Base-by-base conservation (phyloP, 306 rosid species). In the Trifolium subterraneum region DNA sequence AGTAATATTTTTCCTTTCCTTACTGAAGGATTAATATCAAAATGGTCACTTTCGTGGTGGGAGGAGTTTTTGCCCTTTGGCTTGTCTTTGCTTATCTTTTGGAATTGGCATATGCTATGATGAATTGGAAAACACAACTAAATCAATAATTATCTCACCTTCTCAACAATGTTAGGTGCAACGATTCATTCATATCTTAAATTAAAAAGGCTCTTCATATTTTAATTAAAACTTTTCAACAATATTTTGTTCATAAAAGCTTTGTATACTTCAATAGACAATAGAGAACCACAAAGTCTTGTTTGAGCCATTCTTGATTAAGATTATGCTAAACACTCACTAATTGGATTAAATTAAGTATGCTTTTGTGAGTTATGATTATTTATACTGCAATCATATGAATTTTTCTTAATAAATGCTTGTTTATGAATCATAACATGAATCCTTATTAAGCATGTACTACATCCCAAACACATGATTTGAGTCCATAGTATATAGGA, bases 101-200 rank as follows among this genome's bases (percentile, higher is more conserved):
- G 64, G 63, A 69, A 77, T 18, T 29, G 63, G 23, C 11, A 29
- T 1, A 64, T 23, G 38, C 15, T 22, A 18, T 8, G 16, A 56
- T 54, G 74, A 67, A 36, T 74, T 19, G 59, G 62, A 47, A 33
- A 68, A 67, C 70, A 14, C 63, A 44, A 39, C 68, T 13, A 72
- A 59, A 72, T 72, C 31, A 72, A 63, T 31, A 44, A 68, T 68
- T 41, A 68, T 58, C 75, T 6, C 29, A 44, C 50, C 80, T 76
- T 76, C 61, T 16, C 5, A 55, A 56, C 3, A 61, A 76, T 67
- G 80, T 22, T 23, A 67, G 56, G 71, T 67, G 39, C 36, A 66
- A 25, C 10, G 0, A 9, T 18, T 18, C 27, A 18, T 8, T 18
- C 13, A 19, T 18, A 8, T 52, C 25, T 29, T 29, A 29, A 29